phyloP scores from a whole-genome alignment of 352 stramenopile species.

The Globisporangium nagaii region DNA sequence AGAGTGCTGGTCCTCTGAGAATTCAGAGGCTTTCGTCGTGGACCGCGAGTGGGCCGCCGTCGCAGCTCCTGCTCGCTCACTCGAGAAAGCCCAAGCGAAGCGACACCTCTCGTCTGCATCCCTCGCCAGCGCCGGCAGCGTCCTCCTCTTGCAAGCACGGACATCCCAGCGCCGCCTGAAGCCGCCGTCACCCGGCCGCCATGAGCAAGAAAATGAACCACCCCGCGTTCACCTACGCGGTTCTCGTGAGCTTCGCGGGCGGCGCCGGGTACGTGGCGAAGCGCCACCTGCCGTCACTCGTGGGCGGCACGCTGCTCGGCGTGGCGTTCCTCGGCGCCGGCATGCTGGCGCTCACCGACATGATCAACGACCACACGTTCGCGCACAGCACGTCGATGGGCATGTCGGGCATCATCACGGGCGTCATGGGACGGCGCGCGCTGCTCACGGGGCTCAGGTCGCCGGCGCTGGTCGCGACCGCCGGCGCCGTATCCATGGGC shows the following conservation, averaged over 20 bases:
- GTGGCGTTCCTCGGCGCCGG: conserved; percentile 63
- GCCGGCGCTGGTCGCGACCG: conserved; percentile 38
- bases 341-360: conserved; percentile 59
- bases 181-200: background rate
- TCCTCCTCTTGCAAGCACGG: no score
- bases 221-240: conserved; percentile 69
- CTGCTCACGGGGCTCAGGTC: conserved; percentile 35
- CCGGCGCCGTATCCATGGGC: conserved; percentile 46
- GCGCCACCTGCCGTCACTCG: conserved; percentile 55
- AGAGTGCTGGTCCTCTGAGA: background rate
- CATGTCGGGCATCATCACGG: conserved; percentile 66
- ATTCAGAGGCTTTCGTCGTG: background rate
- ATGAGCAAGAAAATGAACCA: conserved; percentile 33
- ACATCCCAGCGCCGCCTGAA: no score
- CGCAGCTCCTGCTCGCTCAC: no score
- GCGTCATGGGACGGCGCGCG: conserved; percentile 50
- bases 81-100: no score
- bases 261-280: conserved; percentile 59
- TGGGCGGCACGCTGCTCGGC: conserved; percentile 54
- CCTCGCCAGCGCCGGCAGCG: no score
- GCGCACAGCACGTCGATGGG: conserved; percentile 54
- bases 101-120: no score
- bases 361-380: conserved; percentile 70
- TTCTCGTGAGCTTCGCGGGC: conserved; percentile 54
- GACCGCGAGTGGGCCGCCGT: no score